These are phyloP conservation scores for Bruguiera gymnorhiza DNA, from an alignment of 345 rosid genomes.

Conservation along the genomic window DNA sequence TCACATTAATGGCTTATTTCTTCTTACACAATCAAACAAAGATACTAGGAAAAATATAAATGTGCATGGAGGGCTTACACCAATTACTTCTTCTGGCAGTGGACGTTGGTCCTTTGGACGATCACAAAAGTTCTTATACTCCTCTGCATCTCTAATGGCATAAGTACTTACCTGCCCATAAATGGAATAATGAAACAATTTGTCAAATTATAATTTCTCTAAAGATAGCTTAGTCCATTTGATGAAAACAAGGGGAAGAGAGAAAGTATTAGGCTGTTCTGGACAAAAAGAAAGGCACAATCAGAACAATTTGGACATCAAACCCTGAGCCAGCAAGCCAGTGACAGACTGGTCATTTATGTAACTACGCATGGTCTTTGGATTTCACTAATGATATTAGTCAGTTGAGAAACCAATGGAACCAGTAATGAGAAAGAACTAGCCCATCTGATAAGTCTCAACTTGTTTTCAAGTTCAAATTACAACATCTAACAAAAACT, in stretches of 20 bases:
- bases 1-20: too few relatives aligned
- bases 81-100: slow-evolving; percentile 79
- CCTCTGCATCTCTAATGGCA: slow-evolving; percentile 81
- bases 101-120: slow-evolving; percentile 83
- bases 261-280: neutral
- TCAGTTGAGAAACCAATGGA: neutral
- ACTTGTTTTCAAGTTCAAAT: neutral
- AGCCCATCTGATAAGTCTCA: neutral
- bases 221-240: neutral
- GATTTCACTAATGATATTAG: neutral
- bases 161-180: slow-evolving; percentile 58
- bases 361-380: neutral
- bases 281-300: neutral
- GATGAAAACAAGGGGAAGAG: neutral
- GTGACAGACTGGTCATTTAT: neutral
- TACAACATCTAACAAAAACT: neutral
- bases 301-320: neutral
- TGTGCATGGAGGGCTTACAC: slow-evolving; percentile 44
- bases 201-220: neutral
- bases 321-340: neutral
- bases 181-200: slow-evolving; percentile 11
- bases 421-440: neutral
- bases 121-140: slow-evolving; percentile 87
- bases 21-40: too few relatives aligned
- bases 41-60: too few relatives aligned